Conservation (phyloP, 768 basidiomycete genomes). For the Phlebiopsis flavidoalba region DNA sequence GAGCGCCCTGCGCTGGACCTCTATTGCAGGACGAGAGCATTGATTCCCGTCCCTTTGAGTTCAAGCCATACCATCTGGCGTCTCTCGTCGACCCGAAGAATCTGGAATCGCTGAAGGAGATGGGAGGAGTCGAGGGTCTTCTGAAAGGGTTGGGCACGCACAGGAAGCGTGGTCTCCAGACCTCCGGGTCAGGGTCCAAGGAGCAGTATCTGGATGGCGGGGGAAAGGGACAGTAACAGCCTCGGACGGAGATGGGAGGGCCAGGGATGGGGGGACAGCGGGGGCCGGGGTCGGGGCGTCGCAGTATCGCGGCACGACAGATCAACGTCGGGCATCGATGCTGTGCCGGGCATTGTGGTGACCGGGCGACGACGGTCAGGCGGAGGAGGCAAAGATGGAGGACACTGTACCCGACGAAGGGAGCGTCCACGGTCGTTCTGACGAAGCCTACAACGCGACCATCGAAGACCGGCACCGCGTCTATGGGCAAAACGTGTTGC, state of each 20-base stretch:
- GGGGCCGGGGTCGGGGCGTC: slow-evolving; percentile 28
- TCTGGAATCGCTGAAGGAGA: slow-evolving; percentile 51
- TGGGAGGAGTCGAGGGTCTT: slow-evolving; percentile 70
- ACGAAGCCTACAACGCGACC: slow-evolving; percentile 26
- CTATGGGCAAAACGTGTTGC: slow-evolving; percentile 50
- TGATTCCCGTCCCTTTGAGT: slow-evolving; percentile 68
- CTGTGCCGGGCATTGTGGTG: slow-evolving; percentile 23
- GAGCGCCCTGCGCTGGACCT: slow-evolving; percentile 25
- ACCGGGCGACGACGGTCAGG: slow-evolving; percentile 13
- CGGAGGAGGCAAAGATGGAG: slow-evolving; percentile 3
- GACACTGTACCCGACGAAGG: slow-evolving; percentile 8
- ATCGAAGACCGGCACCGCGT: slow-evolving; percentile 41
- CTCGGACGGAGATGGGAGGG: slow-evolving; percentile 6
- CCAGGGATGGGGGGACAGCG: slow-evolving; percentile 11
- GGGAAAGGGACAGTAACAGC: slow-evolving; percentile 10
- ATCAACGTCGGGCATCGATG: slow-evolving; percentile 1
- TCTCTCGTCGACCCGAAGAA: slow-evolving; percentile 88
- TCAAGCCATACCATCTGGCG: slow-evolving; percentile 73
- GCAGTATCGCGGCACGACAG: slow-evolving; percentile 31
- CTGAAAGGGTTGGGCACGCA: slow-evolving; percentile 73
- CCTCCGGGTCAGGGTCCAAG: slow-evolving; percentile 10
- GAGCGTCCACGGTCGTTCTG: slow-evolving; percentile 1
- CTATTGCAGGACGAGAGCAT: slow-evolving; percentile 38
- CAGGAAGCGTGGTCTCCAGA: slow-evolving; percentile 38
- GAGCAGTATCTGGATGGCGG: slow-evolving; percentile 9